Base-by-base conservation (phyloP, 2,329 filamentous ascomycete species). In the Colletotrichum simmondsii region DNA sequence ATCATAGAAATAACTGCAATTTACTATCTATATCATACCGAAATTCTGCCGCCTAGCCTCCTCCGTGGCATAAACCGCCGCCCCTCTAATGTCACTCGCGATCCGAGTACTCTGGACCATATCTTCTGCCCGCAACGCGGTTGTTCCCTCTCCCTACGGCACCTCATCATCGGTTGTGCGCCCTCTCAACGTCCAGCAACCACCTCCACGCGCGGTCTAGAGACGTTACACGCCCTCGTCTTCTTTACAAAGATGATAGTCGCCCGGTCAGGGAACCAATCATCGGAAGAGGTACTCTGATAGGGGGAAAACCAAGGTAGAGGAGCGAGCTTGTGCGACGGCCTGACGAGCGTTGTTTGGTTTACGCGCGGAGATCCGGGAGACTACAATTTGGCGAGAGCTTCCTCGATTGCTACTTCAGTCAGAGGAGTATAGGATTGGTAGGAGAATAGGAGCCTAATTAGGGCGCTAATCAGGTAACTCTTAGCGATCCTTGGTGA, bases 381-480 rank as follows among this genome's bases (percentile, higher is more conserved):
- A 12, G 59, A 6, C 8, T 62, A 22, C n/a, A 62, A 19, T 10
- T 49, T 35, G 8, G 59, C 10, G 22, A 52, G 46, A 6, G 37
- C 60, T 8, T 24, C 14, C 14, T 63, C 5, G 16, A 35, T 53
- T 24, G 5, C 4, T 26, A 14, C 37, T 16, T 14, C 0, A 1
- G 59, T 22, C 2, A 46, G 16, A n/a, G 14, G 24, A 11, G 42
- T 19, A 4, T 7, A 19, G 19, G 42, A n/a, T 7, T 49, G 5
- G 10, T 11, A 5, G 30, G 5, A 16, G 11, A 42, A 5, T 16
- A 16, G 16, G 19, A 58, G 14, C 19, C 11, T 16, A 10, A 10
- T 28, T 1, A 73, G 62, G 12, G 63, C 58, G 61, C 78, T 78
- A 22, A 72, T 52, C 1, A 78, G 68, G 11, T 62, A 35, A 5